Conservation (phyloP, 2,329 filamentous ascomycete species). For the Balansia obtecta region DNA sequence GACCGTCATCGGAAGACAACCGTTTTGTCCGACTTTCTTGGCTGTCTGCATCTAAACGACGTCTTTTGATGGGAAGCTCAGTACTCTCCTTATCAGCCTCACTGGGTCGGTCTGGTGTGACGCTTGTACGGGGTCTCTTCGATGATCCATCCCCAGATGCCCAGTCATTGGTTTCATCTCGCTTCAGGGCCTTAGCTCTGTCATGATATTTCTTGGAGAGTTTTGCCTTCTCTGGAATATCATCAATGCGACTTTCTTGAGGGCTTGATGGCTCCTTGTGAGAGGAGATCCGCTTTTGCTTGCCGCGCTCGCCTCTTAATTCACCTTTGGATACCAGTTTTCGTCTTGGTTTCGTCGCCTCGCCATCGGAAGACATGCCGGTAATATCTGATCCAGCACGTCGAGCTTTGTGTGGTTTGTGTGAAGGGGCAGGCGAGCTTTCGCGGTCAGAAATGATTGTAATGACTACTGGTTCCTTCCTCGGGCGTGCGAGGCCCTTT, state of each 20-base stretch:
- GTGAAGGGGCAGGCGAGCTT: slow-evolving; percentile 32
- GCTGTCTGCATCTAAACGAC: slow-evolving; percentile 41
- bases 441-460: slow-evolving; percentile 42
- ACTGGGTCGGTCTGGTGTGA: slow-evolving; percentile 42
- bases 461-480: slow-evolving; percentile 39
- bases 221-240: slow-evolving; percentile 34
- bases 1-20: slow-evolving; percentile 32
- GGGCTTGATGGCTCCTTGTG: slow-evolving; percentile 41
- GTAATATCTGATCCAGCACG: slow-evolving; percentile 41
- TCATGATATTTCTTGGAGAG: slow-evolving; percentile 44
- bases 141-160: slow-evolving; percentile 36
- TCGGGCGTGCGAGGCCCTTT: slow-evolving; percentile 39
- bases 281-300: slow-evolving; percentile 35
- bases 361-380: slow-evolving; percentile 42
- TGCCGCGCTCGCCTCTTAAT: slow-evolving; percentile 45
- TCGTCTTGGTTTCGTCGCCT: slow-evolving; percentile 44
- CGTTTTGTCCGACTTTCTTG: slow-evolving; percentile 37
- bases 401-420: slow-evolving; percentile 38
- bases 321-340: slow-evolving; percentile 54
- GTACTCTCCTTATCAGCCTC: slow-evolving; percentile 39
- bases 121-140: slow-evolving; percentile 48
- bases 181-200: slow-evolving; percentile 46
- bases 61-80: slow-evolving; percentile 40
- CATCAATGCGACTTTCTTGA: slow-evolving; percentile 36
- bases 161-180: slow-evolving; percentile 47